phyloP scores from a whole-genome alignment of 2,329 filamentous ascomycete genomes.

The Trichophyton benhamiae region DNA sequence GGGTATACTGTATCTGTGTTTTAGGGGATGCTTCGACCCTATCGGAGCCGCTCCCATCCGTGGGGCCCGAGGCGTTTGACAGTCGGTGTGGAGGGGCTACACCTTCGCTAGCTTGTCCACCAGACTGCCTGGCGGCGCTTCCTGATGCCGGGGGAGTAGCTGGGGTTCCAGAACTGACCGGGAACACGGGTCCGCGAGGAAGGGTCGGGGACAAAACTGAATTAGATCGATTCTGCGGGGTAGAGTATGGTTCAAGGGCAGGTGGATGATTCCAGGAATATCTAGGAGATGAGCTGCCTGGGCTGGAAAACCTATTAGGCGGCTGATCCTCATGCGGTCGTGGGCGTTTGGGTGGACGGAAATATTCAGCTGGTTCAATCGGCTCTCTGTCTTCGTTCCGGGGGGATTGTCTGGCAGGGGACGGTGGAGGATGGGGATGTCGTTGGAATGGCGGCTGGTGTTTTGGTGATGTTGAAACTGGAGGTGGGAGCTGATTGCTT shows the following conservation, averaged over 20 bases:
- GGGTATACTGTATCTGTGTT: not conserved
- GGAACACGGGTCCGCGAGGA: not conserved
- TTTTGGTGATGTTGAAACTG: not conserved
- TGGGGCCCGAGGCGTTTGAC: not conserved
- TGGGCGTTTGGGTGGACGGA: constrained; percentile 10
- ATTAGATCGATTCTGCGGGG: not conserved
- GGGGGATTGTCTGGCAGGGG: not conserved
- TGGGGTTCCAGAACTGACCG: constrained; percentile 2
- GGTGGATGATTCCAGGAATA: not conserved
- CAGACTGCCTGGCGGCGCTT: not conserved
- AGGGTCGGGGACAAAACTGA: constrained; percentile 1
- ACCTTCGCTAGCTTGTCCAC: not conserved
- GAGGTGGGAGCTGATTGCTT: constrained; percentile 7
- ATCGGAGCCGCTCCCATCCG: not conserved
- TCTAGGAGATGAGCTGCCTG: not conserved
- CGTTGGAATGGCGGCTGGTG: not conserved
- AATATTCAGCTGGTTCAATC: constrained; percentile 9
- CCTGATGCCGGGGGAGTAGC: constrained; percentile 4
- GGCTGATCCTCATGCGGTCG: constrained; percentile 6
- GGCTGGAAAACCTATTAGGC: not conserved
- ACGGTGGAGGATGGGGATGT: not conserved
- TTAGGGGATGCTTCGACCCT: not conserved
- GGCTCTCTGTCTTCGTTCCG: constrained; percentile 11
- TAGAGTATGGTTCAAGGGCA: not conserved
- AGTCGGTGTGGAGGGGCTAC: not conserved